Percentiles rank a stretch among this genome's conserved stretches.
Evolutionary conservation across 2,329 filamentous ascomycete genomes (phyloP).

Genomic region (Macroventuria anomochaeta): DNA sequence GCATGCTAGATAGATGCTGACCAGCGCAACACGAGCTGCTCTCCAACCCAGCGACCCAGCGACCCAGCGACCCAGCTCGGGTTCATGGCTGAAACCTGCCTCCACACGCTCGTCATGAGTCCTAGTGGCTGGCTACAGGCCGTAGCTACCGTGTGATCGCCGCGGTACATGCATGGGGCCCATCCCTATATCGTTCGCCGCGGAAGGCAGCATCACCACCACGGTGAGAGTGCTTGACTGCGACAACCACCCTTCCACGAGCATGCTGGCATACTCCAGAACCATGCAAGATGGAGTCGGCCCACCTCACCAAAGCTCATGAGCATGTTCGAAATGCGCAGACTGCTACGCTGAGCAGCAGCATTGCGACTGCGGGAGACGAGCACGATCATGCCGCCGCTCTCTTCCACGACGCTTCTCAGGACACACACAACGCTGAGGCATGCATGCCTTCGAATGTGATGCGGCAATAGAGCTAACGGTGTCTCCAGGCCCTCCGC

Average conservation of each 20-base stretch:
- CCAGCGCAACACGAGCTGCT: not conserved
- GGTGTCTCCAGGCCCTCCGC: constrained; percentile 70
- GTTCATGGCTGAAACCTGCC: constrained; percentile 8
- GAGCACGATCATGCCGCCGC: constrained; percentile 88
- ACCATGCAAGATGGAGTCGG: constrained; percentile 66
- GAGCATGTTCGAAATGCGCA: constrained; percentile 87
- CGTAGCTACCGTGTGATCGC: constrained; percentile 6
- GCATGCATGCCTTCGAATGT: no score
- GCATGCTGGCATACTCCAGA: constrained; percentile 10
- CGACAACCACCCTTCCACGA: constrained; percentile 5
- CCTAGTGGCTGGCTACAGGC: constrained; percentile 1
- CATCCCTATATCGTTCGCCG: constrained; percentile 1
- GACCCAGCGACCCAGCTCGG: constrained; percentile 1
- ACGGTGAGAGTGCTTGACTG: not conserved
- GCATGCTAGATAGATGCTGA: not conserved
- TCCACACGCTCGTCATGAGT: constrained; percentile 12
- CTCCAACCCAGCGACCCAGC: no score
- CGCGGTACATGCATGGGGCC: no score
- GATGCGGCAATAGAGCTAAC: no score
- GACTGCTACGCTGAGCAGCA: constrained; percentile 69
- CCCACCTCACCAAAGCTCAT: constrained; percentile 78
- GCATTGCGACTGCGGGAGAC: constrained; percentile 82
- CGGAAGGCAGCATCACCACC: not conserved
- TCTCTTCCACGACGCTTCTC: constrained; percentile 85
- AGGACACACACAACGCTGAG: constrained; percentile 68